A percentile compares a stretch with the other conserved stretches of the same genome.
Evolutionary conservation across 768 basidiomycete genomes (phyloP).

Genomic region (Boletellus emodensis): DNA sequence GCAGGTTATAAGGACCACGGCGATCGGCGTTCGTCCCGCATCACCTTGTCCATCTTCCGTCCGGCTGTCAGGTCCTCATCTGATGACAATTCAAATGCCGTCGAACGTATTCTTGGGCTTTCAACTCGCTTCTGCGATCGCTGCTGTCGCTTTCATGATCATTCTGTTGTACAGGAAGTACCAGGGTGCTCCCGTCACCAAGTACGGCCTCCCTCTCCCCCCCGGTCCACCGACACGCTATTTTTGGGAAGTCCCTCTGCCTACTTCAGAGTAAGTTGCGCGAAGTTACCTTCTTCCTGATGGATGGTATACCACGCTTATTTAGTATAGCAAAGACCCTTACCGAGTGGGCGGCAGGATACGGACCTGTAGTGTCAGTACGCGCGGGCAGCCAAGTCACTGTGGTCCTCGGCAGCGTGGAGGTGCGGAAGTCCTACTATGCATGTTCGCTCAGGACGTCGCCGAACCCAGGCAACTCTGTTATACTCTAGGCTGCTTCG

Average conservation of each 20-base stretch:
- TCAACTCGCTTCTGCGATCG: neutral
- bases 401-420: neutral
- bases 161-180: constrained; percentile 1
- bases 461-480: neutral
- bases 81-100: neutral
- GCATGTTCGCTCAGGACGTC: neutral
- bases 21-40: neutral
- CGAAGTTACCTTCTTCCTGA: neutral
- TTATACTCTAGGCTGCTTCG: constrained; percentile 47
- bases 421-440: neutral
- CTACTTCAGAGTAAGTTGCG: constrained; percentile 5
- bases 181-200: neutral
- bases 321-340: constrained; percentile 2
- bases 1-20: neutral
- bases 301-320: neutral
- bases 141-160: neutral
- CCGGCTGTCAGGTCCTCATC: neutral
- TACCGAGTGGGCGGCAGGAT: neutral
- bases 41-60: neutral
- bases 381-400: constrained; percentile 26
- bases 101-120: neutral
- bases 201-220: constrained; percentile 10
- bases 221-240: constrained; percentile 16
- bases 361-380: constrained; percentile 1
- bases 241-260: constrained; percentile 16